A percentile compares a stretch with the other conserved stretches of the same genome.
Evolutionary conservation across 345 rosid species (phyloP).

Genomic region (Acer campestre): DNA sequence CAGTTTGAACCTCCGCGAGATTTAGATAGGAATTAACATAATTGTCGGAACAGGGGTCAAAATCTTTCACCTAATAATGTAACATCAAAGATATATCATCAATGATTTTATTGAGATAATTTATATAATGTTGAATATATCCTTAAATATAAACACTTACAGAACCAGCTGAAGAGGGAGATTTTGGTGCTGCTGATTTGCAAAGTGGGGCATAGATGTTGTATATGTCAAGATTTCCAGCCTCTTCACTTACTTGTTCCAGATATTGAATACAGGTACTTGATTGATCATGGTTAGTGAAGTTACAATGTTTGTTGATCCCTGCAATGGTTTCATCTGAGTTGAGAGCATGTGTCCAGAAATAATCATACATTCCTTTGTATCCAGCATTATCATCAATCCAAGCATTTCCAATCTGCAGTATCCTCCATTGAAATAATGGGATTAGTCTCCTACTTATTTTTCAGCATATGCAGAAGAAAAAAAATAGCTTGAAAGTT

Average conservation of each 20-base stretch:
- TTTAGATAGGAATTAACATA: conserved; percentile 44
- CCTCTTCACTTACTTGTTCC: conserved; percentile 10
- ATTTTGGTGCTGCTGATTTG: conserved; percentile 14
- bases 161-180: conserved; percentile 13
- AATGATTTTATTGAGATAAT: background rate
- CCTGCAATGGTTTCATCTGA: conserved; percentile 45
- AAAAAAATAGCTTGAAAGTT: too few relatives aligned
- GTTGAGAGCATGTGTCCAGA: conserved; percentile 54
- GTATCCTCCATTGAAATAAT: background rate
- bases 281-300: conserved; percentile 18
- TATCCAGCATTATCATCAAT: conserved; percentile 26
- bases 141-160: conserved; percentile 21
- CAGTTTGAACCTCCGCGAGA: conserved; percentile 42
- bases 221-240: conserved; percentile 30
- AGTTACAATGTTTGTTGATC: conserved; percentile 39
- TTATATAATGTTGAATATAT: background rate
- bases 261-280: conserved; percentile 16
- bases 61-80: conserved; percentile 28
- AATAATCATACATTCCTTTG: conserved; percentile 41
- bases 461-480: background rate
- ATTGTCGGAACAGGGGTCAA: conserved; percentile 45
- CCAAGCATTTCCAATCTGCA: conserved; percentile 60
- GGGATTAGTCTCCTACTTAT: background rate
- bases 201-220: conserved; percentile 52
- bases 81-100: background rate